Evolutionary conservation across 2,329 filamentous ascomycete genomes (phyloP).

Genomic region (Didymellaceae sp.): DNA sequence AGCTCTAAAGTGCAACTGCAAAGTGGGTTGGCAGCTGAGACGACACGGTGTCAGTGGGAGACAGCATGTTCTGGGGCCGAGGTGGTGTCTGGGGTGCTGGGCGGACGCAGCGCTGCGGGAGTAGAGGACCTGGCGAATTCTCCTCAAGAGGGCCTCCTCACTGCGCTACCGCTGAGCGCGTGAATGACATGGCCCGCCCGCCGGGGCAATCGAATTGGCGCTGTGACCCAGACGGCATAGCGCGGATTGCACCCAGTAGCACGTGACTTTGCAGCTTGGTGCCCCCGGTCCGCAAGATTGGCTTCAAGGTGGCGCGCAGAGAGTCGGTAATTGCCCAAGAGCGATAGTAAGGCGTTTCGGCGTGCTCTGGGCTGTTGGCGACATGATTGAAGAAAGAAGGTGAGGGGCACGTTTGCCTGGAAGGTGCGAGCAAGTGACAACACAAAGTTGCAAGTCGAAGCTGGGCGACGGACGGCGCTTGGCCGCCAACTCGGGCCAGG

Average conservation of each 20-base stretch:
- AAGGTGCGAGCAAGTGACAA: conserved; percentile 26
- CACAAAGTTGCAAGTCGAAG: conserved; percentile 29
- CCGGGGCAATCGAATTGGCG: conserved; percentile 14
- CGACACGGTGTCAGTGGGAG: conserved; percentile 22
- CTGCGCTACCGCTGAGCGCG: conserved; percentile 20
- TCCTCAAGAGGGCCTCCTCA: conserved; percentile 17
- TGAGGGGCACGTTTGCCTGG: conserved; percentile 28
- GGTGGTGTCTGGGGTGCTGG: conserved; percentile 23
- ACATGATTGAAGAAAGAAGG: conserved; percentile 17
- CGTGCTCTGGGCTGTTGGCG: conserved; percentile 5
- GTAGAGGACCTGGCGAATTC: conserved; percentile 28
- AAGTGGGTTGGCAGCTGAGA: conserved; percentile 36
- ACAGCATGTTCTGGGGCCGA: conserved; percentile 39
- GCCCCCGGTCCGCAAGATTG: conserved; percentile 10
- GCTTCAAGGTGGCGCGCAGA: background rate
- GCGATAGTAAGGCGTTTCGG: background rate
- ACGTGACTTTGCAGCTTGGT: conserved; percentile 14
- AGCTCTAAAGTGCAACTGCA: conserved; percentile 45
- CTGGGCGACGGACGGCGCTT: conserved; percentile 24
- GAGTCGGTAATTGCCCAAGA: background rate
- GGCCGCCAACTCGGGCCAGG: conserved; percentile 17
- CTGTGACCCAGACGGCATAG: conserved; percentile 14
- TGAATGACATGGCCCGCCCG: conserved; percentile 25
- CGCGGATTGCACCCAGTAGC: conserved; percentile 1
- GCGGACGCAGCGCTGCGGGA: conserved; percentile 36